Evolutionary conservation across 176 grass and related monocot genomes (phyloP), one percentile per base, ranked within the genome.

Genomic region (Pharus latifolius): DNA sequence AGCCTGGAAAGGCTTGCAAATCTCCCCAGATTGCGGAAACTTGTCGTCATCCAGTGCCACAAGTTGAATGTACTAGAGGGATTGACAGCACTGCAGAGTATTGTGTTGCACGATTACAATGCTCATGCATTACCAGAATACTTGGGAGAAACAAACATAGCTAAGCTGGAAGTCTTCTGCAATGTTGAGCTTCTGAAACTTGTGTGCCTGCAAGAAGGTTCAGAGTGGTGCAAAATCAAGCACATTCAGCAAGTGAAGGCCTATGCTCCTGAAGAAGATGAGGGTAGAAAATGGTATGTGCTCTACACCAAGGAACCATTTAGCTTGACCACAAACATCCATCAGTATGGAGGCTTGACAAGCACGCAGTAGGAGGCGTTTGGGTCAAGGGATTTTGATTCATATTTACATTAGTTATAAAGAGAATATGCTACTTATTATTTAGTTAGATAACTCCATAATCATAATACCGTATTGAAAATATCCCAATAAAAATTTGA

Each of bases 201-300:
- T 52, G 35, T 61, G 7, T 56, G 11, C 38, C 24, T 42, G 67
- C 30, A 76, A 69, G 34, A 28, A 65, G 61, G 62, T 51, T 59
- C 61, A 51, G 80, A 83, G 51, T 76, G 80, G 80, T 27, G 41
- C 47, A 83, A 83, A 28, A 68, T 83, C 52, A 51, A 82, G 50
- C 71, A 67, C 61, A 82, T 76, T 16, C 52, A 74, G 16, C 27
- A 44, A 40, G 52, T 65, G 53, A 83, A 70, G 32, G 56, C 58
- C 10, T 76, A 69, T 65, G 59, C 80, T 58, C 41, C 43, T 29
- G 59, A 50, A 62, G 53, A 23, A 46, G 26, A 11, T 4, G 19
- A 85, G 17, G 20, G 23, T 32, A 72, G 56, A 40, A 23, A 32
- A 74, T 80, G 62, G 30, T 60, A 58, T 75, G 14, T 53, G 32